Percentiles rank a stretch among this genome's conserved stretches.
These are phyloP conservation scores for Umbelopsis sp. DNA, from an alignment of 192 early-diverging fungal genomes.

Conservation along the genomic window DNA sequence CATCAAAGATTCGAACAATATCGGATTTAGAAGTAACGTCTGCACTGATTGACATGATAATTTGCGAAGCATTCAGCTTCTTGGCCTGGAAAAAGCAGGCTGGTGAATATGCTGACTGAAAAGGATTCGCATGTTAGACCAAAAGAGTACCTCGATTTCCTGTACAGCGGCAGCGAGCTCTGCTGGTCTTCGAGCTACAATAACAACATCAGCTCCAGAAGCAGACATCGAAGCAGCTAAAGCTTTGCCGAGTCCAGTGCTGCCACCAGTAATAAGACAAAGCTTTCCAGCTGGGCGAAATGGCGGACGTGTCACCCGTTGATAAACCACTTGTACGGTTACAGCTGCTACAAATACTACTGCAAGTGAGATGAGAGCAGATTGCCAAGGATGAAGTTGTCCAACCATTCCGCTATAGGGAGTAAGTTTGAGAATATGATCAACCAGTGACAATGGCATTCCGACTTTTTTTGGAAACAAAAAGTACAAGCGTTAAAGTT, in stretches of 20 bases:
- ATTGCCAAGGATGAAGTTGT: slow-evolving; percentile 30
- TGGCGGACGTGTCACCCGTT: slow-evolving; percentile 18
- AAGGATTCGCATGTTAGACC: neutral
- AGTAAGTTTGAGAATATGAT: slow-evolving; percentile 31
- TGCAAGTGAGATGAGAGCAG: slow-evolving; percentile 27
- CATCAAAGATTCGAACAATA: slow-evolving; percentile 55
- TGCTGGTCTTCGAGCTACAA: slow-evolving; percentile 55
- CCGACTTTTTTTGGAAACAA: slow-evolving; percentile 9
- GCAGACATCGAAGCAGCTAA: slow-evolving; percentile 65
- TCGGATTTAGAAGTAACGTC: slow-evolving; percentile 61
- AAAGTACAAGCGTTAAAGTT: neutral
- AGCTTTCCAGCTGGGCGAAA: slow-evolving; percentile 59
- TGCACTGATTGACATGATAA: slow-evolving; percentile 58
- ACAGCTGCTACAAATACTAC: slow-evolving; percentile 15
- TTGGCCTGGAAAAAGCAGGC: slow-evolving; percentile 1
- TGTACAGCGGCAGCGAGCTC: slow-evolving; percentile 55
- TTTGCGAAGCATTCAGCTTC: slow-evolving; percentile 32
- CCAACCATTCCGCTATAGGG: slow-evolving; percentile 21
- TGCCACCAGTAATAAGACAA: slow-evolving; percentile 76
- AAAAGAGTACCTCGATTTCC: slow-evolving; percentile 51
- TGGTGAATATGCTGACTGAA: neutral
- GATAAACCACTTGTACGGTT: slow-evolving; percentile 18
- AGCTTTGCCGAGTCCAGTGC: slow-evolving; percentile 69
- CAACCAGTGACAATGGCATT: slow-evolving; percentile 26
- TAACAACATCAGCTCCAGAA: slow-evolving; percentile 70